phyloP scores from a whole-genome alignment of 1,139 yeast genomes.

The Diutina siamensis region DNA sequence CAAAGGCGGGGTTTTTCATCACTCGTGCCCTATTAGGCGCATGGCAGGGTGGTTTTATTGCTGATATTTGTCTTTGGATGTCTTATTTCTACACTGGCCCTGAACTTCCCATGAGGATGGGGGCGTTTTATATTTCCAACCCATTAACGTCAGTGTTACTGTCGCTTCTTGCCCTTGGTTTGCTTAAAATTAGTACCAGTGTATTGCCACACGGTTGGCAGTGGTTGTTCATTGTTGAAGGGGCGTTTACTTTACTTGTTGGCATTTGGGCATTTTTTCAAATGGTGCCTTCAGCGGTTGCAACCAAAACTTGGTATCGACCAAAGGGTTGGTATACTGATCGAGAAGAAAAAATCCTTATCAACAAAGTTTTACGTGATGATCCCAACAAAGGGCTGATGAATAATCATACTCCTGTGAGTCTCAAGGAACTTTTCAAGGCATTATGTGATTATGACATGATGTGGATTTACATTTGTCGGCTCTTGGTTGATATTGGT shows the following conservation, averaged over 20 bases:
- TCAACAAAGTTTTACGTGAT: slow-evolving; percentile 50
- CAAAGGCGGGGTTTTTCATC: not conserved
- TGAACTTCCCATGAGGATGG: slow-evolving; percentile 1
- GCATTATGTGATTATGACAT: slow-evolving; percentile 41
- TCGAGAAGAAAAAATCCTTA: slow-evolving; percentile 49
- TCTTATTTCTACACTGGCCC: slow-evolving; percentile 1
- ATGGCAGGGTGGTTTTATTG: slow-evolving; percentile 4
- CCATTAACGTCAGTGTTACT: not conserved
- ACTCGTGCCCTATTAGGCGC: not conserved
- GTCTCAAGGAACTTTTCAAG: slow-evolving; percentile 12
- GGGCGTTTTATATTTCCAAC: not conserved
- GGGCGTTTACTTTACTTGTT: slow-evolving; percentile 40
- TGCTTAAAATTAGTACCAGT: not conserved
- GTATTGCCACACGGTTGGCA: slow-evolving; percentile 17
- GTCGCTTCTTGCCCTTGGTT: not conserved
- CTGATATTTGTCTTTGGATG: slow-evolving; percentile 4
- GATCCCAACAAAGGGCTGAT: slow-evolving; percentile 63
- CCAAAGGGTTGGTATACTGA: slow-evolving; percentile 55
- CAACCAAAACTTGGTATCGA: slow-evolving; percentile 41
- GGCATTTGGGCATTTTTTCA: slow-evolving; percentile 41
- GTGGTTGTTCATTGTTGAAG: slow-evolving; percentile 58
- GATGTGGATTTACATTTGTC: slow-evolving; percentile 47
- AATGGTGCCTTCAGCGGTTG: slow-evolving; percentile 51
- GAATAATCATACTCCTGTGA: slow-evolving; percentile 50
- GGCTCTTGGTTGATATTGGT: slow-evolving; percentile 22